phyloP scores from a whole-genome alignment of 495 filamentous ascomycete genomes.

The Podospora pseudopauciseta region DNA sequence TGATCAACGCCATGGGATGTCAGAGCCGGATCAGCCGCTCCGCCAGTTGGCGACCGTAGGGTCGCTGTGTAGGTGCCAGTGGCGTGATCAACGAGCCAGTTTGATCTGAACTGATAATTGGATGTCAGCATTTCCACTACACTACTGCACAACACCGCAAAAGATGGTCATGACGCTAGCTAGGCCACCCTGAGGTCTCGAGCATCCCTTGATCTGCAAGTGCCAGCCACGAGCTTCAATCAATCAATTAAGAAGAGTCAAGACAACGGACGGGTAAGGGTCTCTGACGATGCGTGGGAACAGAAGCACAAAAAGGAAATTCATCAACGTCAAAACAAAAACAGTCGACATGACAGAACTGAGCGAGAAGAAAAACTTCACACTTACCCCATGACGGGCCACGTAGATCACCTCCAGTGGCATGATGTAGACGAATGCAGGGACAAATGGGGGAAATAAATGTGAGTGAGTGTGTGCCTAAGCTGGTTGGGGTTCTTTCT shows the following conservation, averaged over 20 bases:
- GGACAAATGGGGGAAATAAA: background rate
- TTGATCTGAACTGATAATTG: constrained; percentile 71
- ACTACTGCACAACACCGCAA: background rate
- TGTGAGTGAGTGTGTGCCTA: too few relatives aligned
- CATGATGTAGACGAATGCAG: constrained; percentile 27
- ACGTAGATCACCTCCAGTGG: constrained; percentile 78
- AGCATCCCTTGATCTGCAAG: background rate
- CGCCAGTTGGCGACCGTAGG: constrained; percentile 75
- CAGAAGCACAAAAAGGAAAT: background rate
- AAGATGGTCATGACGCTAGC: background rate
- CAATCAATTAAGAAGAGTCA: background rate
- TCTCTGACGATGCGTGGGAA: background rate
- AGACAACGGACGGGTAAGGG: background rate
- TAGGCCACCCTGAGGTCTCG: background rate
- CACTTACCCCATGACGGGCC: constrained; percentile 78
- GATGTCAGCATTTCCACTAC: constrained; percentile 3
- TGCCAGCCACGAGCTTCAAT: background rate
- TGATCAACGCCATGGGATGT: constrained; percentile 82
- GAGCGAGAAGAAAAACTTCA: background rate
- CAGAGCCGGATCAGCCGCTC: constrained; percentile 81
- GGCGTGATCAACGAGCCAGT: constrained; percentile 74
- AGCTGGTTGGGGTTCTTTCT: background rate
- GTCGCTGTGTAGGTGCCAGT: constrained; percentile 69
- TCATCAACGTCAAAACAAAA: background rate
- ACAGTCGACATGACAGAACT: background rate